Base-by-base conservation (phyloP, 2,329 filamentous ascomycete species). In the Ascochyta clinopodiicola region DNA sequence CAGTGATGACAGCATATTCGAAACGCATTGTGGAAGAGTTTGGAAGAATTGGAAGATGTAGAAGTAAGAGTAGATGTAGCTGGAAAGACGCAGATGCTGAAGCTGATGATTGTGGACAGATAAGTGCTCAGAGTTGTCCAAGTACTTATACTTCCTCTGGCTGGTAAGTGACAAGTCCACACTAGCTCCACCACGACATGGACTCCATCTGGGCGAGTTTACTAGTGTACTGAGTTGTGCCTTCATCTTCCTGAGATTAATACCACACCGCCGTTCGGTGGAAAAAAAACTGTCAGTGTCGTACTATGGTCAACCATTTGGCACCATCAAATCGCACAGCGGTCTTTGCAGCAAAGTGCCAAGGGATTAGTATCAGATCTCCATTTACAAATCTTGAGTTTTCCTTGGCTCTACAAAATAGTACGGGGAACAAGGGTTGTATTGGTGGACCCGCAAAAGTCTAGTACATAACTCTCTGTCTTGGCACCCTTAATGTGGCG, bases 1-100 rank as follows among this genome's bases (percentile, higher is more conserved):
- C 54, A 78, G 79, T 50, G 42, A 51, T 42, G 17, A 56, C 12
- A 25, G 51, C 51, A 15, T 47, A 12, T 29, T 44, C 38, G 38
- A 54, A 54, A 44, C 51, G 51, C 51, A 54, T 54, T 3, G 38
- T 43, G 44, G 35, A 17, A 6, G 27, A 19, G 12, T 29, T 4
- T 12, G 9, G 9, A 3, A 29, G 9, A 10, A 2, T 29, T 9
- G 9, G 4, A 29, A 4, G 4, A 10, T 29, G 27, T 29, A 29
- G 9, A 6, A 13, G 29, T 10, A 4, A 13, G 29, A 17, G 17
- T 17, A 17, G 17, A 17, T 17, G 17, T 17, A 17, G 17, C 17
- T 17, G 17, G 17, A 17, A 17, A 17, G 17, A 17, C 17, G 17
- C 17, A 17, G 12, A 31, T 31, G 29, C 29, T 31, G 29, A 10